Evolutionary conservation across 306 rosid species (phyloP).

Genomic region (Adenanthera pavonina): DNA sequence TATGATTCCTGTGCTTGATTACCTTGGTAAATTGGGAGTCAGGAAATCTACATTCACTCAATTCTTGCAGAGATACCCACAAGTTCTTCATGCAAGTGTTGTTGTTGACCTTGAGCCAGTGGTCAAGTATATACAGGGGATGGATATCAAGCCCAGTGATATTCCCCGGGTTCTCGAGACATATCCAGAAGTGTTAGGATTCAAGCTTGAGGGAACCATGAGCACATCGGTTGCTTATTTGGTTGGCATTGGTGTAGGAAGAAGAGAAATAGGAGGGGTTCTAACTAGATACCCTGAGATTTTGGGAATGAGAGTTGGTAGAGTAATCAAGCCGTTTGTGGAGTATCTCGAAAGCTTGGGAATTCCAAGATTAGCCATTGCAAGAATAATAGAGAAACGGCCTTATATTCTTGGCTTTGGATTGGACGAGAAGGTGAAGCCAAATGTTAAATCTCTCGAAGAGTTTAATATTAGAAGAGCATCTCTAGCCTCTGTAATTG

Average conservation of each 20-base stretch:
- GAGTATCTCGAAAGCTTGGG: slow-evolving; percentile 85
- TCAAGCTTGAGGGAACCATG: slow-evolving; percentile 99
- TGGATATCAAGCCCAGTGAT: slow-evolving; percentile 84
- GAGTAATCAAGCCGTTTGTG: slow-evolving; percentile 89
- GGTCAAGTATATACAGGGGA: slow-evolving; percentile 87
- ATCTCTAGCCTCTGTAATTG: slow-evolving; percentile 73
- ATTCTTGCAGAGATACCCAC: slow-evolving; percentile 88
- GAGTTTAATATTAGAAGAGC: slow-evolving; percentile 70
- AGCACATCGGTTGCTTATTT: slow-evolving; percentile 94
- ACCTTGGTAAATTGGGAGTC: slow-evolving; percentile 94
- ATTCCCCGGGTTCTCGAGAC: slow-evolving; percentile 87
- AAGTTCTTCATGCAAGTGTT: slow-evolving; percentile 96
- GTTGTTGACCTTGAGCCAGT: slow-evolving; percentile 90
- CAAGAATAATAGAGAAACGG: slow-evolving; percentile 85
- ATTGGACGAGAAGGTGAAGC: slow-evolving; percentile 77
- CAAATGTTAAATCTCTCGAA: slow-evolving; percentile 74
- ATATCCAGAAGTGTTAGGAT: slow-evolving; percentile 89
- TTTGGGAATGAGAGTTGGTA: slow-evolving; percentile 95
- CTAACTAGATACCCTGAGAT: slow-evolving; percentile 88
- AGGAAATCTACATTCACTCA: slow-evolving; percentile 81
- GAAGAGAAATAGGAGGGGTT: slow-evolving; percentile 86
- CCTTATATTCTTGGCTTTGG: slow-evolving; percentile 92
- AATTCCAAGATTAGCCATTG: slow-evolving; percentile 84
- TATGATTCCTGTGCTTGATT: slow-evolving; percentile 98
- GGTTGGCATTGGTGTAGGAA: slow-evolving; percentile 88